Evolutionary conservation across 2,329 filamentous ascomycete genomes (phyloP).

Genomic region (Cercospora zeina): DNA sequence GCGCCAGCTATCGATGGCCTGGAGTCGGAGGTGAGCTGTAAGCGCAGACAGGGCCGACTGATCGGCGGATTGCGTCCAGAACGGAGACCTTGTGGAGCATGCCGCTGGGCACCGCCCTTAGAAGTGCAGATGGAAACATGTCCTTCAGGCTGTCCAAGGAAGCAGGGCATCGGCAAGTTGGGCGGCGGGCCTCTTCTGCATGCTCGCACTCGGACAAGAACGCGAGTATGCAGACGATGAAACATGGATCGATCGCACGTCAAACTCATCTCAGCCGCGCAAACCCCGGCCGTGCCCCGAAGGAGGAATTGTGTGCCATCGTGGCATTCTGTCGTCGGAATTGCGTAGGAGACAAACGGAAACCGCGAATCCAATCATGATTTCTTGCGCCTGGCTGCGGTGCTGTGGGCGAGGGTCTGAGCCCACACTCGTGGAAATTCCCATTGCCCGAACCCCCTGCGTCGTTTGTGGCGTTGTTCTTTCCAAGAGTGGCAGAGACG

Average conservation of each 20-base stretch:
- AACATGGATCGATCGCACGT: neutral
- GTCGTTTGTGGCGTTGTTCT: constrained; percentile 5
- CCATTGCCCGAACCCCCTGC: constrained; percentile 3
- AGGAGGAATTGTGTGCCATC: neutral
- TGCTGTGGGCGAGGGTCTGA: neutral
- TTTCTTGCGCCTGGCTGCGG: neutral
- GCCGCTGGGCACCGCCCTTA: too few relatives aligned
- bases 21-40: neutral
- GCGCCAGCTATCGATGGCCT: neutral
- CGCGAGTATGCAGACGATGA: neutral
- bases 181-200: neutral
- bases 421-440: neutral
- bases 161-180: neutral
- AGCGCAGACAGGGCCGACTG: neutral
- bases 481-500: constrained; percentile 2
- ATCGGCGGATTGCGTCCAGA: neutral
- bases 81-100: neutral
- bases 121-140: neutral
- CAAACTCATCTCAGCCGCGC: neutral
- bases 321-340: neutral
- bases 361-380: neutral
- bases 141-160: neutral
- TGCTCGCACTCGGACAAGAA: neutral
- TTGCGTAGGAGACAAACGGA: neutral
- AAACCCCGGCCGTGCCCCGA: neutral